Percentiles rank a stretch among this genome's conserved stretches.
phyloP scores from a whole-genome alignment of 768 basidiomycete species.

The Kwoniella pini region DNA sequence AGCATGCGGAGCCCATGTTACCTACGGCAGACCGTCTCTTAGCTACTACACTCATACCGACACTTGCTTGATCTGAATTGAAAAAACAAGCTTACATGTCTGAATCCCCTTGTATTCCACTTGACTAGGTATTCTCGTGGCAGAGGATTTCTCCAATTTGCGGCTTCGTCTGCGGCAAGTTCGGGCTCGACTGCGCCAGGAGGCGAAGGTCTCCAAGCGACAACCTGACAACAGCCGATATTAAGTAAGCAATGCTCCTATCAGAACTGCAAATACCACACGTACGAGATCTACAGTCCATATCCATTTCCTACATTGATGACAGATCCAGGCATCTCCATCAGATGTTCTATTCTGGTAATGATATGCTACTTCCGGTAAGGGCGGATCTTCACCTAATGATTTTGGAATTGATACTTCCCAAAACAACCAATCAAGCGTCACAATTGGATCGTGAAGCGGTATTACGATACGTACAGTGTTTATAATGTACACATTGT shows the following conservation, averaged over 20 bases:
- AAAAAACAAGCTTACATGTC: constrained; percentile 58
- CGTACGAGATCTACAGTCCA: constrained; percentile 68
- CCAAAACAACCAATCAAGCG: constrained; percentile 31
- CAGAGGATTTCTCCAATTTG: constrained; percentile 64
- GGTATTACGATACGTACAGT: constrained; percentile 57
- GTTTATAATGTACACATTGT: constrained; percentile 76
- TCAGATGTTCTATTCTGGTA: constrained; percentile 33
- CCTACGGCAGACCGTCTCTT: constrained; percentile 27
- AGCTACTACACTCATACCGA: not conserved
- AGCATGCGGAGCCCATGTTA: constrained; percentile 89
- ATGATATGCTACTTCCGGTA: constrained; percentile 30
- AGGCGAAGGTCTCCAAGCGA: constrained; percentile 88
- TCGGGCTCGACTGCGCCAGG: constrained; percentile 63
- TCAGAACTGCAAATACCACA: no score
- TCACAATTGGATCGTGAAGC: not conserved
- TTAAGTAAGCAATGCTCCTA: no score
- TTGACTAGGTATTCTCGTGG: constrained; percentile 94
- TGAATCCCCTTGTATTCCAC: constrained; percentile 77
- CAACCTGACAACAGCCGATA: constrained; percentile 61
- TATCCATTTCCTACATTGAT: constrained; percentile 72
- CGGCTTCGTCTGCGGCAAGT: constrained; percentile 55
- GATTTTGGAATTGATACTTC: constrained; percentile 45
- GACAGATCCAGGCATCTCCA: constrained; percentile 59
- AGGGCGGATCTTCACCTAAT: constrained; percentile 63
- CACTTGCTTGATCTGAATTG: no score